These are phyloP conservation scores for Ettlia oleoabundans DNA, from an alignment of 139 green algal species.

Conservation along the genomic window DNA sequence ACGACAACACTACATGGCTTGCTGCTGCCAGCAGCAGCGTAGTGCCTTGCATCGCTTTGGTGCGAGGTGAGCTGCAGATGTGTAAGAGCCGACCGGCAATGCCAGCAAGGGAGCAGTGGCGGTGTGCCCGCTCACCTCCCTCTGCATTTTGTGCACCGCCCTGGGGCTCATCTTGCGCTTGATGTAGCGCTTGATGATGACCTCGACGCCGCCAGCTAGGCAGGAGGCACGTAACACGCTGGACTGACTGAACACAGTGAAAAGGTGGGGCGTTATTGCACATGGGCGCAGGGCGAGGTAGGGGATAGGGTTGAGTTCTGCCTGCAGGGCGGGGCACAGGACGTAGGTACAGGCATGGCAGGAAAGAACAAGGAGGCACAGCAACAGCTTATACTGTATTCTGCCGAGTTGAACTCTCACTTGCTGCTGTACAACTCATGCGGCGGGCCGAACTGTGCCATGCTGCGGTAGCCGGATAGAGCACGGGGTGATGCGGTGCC, in stretches of 20 bases:
- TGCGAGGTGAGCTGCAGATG: too few species aligned
- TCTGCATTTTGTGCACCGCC: slow-evolving; percentile 72
- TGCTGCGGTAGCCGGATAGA: neutral
- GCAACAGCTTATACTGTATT: neutral
- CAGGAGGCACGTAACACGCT: slow-evolving; percentile 73
- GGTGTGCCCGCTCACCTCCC: slow-evolving; percentile 44
- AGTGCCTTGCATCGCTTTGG: too few species aligned
- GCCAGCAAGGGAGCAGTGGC: neutral
- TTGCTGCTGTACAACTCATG: slow-evolving; percentile 14
- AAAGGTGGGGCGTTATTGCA: neutral
- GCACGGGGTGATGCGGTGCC: neutral
- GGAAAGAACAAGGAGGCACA: neutral
- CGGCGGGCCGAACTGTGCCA: neutral
- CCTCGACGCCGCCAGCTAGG: slow-evolving; percentile 40
- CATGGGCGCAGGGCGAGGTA: neutral
- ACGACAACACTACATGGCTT: too few species aligned
- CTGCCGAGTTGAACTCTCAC: neutral
- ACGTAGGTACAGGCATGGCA: neutral
- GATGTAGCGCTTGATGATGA: slow-evolving; percentile 87
- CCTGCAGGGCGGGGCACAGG: neutral
- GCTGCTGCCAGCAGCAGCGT: too few species aligned
- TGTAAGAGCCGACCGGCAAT: slow-evolving; percentile 26
- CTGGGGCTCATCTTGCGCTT: slow-evolving; percentile 75
- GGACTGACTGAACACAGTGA: slow-evolving; percentile 61
- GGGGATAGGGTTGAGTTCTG: neutral